phyloP scores from a whole-genome alignment of 441 rosid genomes.

The Daphne laureola region DNA sequence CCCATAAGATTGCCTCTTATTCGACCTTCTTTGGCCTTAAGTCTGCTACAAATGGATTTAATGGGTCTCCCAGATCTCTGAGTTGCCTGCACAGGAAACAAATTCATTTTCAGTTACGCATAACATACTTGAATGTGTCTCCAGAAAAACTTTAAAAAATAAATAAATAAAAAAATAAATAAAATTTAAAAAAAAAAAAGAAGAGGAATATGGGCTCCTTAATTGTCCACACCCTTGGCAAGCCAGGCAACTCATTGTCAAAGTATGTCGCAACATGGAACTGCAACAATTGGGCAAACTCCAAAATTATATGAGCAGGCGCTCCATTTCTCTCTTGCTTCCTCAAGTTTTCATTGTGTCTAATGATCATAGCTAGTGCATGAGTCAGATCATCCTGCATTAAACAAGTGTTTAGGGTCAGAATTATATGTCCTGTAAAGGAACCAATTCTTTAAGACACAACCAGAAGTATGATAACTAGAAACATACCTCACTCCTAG shows the following conservation, averaged over 20 bases:
- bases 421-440: not conserved
- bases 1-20: slow-evolving; percentile 96
- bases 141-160: slow-evolving; percentile 4
- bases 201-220: slow-evolving; percentile 8
- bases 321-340: slow-evolving; percentile 88
- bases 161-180: no score
- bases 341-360: slow-evolving; percentile 82
- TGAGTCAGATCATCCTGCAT: slow-evolving; percentile 90
- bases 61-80: slow-evolving; percentile 94
- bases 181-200: slow-evolving; percentile 5
- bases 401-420: slow-evolving; percentile 17
- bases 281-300: slow-evolving; percentile 89
- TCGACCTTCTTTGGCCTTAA: slow-evolving; percentile 93
- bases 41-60: slow-evolving; percentile 87
- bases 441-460: not conserved
- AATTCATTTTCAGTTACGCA: not conserved
- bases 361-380: slow-evolving; percentile 78
- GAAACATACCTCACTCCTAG: slow-evolving; percentile 78
- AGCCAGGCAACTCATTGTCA: slow-evolving; percentile 95
- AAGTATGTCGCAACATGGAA: slow-evolving; percentile 87
- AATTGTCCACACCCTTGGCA: slow-evolving; percentile 65
- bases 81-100: slow-evolving; percentile 54
- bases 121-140: not conserved
- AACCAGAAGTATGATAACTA: not conserved
- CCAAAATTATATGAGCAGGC: slow-evolving; percentile 90